phyloP scores from a whole-genome alignment of 2,329 filamentous ascomycete species.

The Botrytis deweyae region DNA sequence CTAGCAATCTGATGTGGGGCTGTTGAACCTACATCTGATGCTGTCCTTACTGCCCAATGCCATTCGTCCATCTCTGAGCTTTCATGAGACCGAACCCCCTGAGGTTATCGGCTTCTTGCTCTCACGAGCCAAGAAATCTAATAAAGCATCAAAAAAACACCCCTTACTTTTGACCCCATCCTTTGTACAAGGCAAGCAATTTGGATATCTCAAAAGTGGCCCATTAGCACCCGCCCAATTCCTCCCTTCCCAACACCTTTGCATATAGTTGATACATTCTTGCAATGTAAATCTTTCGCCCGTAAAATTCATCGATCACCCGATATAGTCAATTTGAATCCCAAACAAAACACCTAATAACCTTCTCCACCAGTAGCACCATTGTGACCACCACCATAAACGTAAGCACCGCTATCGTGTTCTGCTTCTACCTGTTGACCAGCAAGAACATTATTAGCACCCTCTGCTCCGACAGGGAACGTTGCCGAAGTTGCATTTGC shows the following conservation, averaged over 20 bases:
- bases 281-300: slow-evolving; percentile 29
- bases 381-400: slow-evolving; percentile 55
- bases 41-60: slow-evolving; percentile 28
- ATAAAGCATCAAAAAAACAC: slow-evolving; percentile 32
- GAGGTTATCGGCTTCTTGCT: slow-evolving; percentile 31
- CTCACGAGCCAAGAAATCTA: slow-evolving; percentile 38
- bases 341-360: slow-evolving; percentile 30
- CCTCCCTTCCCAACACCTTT: slow-evolving; percentile 31
- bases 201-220: slow-evolving; percentile 24
- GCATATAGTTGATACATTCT: slow-evolving; percentile 37
- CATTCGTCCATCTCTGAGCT: slow-evolving; percentile 16
- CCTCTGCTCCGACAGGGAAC: slow-evolving; percentile 37
- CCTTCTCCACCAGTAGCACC: slow-evolving; percentile 44
- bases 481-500: slow-evolving; percentile 37
- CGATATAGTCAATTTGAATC: slow-evolving; percentile 17
- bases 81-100: slow-evolving; percentile 19
- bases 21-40: slow-evolving; percentile 38
- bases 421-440: slow-evolving; percentile 39
- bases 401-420: slow-evolving; percentile 41
- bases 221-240: slow-evolving; percentile 25
- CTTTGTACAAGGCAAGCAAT: slow-evolving; percentile 34
- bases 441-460: slow-evolving; percentile 40
- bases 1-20: slow-evolving; percentile 25
- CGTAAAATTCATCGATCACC: slow-evolving; percentile 6
- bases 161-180: slow-evolving; percentile 35